Evolutionary conservation across 495 filamentous ascomycete species (phyloP), one percentile per base, ranked within the genome.

Genomic region (Acidiella bohemica): DNA sequence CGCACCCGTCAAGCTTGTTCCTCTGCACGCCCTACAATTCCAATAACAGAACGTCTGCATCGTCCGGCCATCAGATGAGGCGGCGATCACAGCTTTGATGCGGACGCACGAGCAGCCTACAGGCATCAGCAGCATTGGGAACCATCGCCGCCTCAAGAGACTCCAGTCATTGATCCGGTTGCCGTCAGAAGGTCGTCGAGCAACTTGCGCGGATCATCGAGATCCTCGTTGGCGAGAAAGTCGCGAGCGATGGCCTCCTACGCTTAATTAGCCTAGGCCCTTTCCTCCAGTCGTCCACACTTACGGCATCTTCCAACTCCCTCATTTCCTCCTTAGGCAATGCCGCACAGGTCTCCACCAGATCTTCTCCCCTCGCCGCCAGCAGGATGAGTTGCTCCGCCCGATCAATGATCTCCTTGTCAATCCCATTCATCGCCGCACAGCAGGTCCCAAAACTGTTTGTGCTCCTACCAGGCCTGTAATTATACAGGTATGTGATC

Each of bases 401-500:
- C 33, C 85, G 73, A 22, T 77, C 58, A 19, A 95, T 67, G 26
- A 96, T 72, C 16, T 71, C 65, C 19, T 60, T 57, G 27, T 81
- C 75, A 17, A 97, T 72, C 16, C 84, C 86, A 44, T 88, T 93
- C 51, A 92, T 73, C 2, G 76, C 75, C 13, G 83, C 90, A 53
- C 84, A 95, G 32, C 73, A 69, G 9, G 80, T 84, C 3, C 87
- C 90, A 46, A 88, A 83, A 54, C 85, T 93, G 19, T 78, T 76
- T n/a, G 59, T 72, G 48, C 81, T 87, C 25, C 77, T 72, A 4
- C 88, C 87, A 4, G 63, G 57, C 19, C 66, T 62, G 42, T 47
- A 79, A 63, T 77, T 84, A 56, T 86, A 94, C 0, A 96, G 67
- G 59, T 92, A 95, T 0, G 81, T 87, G 36, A 97, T 72, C 54